Percentiles rank a stretch among this genome's conserved stretches.
These are phyloP conservation scores for Tetrahymena malaccensis DNA, from an alignment of 73 alveolate species.

Conservation along the genomic window DNA sequence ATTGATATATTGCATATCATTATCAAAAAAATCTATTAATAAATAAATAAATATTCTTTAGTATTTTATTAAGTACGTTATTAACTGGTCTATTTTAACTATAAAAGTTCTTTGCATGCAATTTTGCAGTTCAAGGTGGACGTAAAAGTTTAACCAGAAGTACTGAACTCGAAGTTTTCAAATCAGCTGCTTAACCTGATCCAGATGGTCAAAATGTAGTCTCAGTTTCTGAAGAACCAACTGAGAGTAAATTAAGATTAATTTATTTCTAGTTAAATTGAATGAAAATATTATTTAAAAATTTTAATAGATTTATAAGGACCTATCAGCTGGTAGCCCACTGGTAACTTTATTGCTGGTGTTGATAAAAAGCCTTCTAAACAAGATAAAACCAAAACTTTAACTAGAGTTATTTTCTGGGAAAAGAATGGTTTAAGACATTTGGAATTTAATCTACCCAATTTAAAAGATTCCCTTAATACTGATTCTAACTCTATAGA, in stretches of 20 bases:
- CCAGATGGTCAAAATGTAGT: conserved; percentile 46
- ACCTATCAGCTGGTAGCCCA: conserved; percentile 83
- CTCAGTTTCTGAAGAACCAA: conserved; percentile 51
- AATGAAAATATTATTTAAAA: conserved; percentile 32
- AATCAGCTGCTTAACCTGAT: conserved; percentile 94
- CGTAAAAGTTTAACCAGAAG: conserved; percentile 80
- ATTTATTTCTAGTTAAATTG: conserved; percentile 55
- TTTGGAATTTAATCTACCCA: conserved; percentile 75
- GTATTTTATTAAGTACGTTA: background rate
- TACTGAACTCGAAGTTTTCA: conserved; percentile 61
- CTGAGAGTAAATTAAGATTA: background rate
- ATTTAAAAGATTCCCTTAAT: background rate
- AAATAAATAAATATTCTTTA: too few species aligned
- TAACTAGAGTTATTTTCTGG: conserved; percentile 73
- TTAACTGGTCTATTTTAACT: background rate
- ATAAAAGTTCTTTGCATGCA: background rate
- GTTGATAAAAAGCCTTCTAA: conserved; percentile 43
- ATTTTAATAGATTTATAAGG: conserved; percentile 31
- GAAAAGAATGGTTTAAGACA: conserved; percentile 96
- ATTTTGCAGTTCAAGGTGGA: conserved; percentile 68
- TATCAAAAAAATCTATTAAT: background rate
- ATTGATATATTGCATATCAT: background rate
- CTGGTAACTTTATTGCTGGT: conserved; percentile 88
- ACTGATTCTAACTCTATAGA: background rate
- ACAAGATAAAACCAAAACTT: background rate